Percentiles rank a stretch among this genome's conserved stretches.
Conservation (phyloP, 1,139 yeast genomes). For the Pneumocystis sp. region DNA sequence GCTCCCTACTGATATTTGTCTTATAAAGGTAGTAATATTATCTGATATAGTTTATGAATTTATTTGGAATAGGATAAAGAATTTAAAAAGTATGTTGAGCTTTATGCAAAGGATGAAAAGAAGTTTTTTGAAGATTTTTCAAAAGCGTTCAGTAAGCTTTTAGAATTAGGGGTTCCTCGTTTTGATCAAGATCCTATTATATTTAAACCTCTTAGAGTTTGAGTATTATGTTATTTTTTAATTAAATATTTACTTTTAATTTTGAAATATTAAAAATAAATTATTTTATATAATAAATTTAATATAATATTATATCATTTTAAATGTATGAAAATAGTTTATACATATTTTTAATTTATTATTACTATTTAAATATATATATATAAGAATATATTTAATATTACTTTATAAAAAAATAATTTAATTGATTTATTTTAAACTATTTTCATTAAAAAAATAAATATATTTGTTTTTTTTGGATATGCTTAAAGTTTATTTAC, state of each 20-base stretch:
- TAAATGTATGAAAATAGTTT: not conserved
- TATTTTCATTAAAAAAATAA: not conserved
- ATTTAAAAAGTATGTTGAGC: constrained; percentile 37
- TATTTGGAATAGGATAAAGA: constrained; percentile 26
- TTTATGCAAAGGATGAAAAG: constrained; percentile 40
- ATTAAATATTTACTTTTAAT: not conserved
- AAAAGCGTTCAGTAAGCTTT: constrained; percentile 36
- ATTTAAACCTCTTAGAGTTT: not conserved
- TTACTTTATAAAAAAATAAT: not conserved
- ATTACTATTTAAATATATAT: no score
- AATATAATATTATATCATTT: not conserved
- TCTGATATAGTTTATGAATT: not conserved
- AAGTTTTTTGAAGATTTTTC: constrained; percentile 41
- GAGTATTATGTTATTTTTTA: not conserved
- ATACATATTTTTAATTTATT: not conserved
- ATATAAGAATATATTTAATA: no score
- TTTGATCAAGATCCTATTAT: not conserved
- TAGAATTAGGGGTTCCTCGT: constrained; percentile 37
- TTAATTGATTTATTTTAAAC: not conserved
- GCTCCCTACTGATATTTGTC: constrained; percentile 50
- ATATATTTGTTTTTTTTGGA: not conserved
- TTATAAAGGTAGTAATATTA: constrained; percentile 22
- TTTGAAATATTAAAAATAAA: not conserved
- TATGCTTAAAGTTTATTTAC: not conserved
- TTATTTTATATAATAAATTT: not conserved